A percentile compares a stretch with the other conserved stretches of the same genome.
These are phyloP conservation scores for Agroathelia rolfsii DNA, from an alignment of 1,284 basidiomycete genomes.

Conservation along the genomic window DNA sequence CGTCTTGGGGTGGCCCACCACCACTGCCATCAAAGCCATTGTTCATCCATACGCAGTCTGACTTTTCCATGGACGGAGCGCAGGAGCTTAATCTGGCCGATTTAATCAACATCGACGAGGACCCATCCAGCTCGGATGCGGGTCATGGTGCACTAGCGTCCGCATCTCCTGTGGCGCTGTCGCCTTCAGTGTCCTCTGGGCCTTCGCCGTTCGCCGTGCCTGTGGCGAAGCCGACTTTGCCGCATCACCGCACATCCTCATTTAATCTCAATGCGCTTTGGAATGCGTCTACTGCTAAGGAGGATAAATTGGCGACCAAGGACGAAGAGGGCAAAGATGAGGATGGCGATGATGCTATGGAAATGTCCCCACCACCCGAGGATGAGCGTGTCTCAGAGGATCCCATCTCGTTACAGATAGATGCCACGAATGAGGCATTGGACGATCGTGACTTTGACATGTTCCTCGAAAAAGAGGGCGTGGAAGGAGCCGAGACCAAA, in stretches of 20 bases:
- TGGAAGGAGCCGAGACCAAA: conserved; percentile 24
- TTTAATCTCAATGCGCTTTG: conserved; percentile 69
- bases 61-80: conserved; percentile 24
- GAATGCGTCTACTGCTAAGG: conserved; percentile 26
- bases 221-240: conserved; percentile 30
- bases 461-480: conserved; percentile 57
- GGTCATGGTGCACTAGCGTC: no score
- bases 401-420: no score
- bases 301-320: no score
- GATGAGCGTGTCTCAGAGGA: no score
- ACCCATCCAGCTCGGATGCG: conserved; percentile 23
- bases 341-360: no score
- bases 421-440: conserved; percentile 36
- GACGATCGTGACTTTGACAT: conserved; percentile 76
- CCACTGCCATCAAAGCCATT: conserved; percentile 35
- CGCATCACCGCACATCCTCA: conserved; percentile 29
- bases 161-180: no score
- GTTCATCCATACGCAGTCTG: conserved; percentile 24
- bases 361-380: no score
- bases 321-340: no score
- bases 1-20: conserved; percentile 49
- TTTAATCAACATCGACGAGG: conserved; percentile 72
- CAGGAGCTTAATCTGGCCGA: conserved; percentile 68
- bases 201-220: conserved; percentile 43
- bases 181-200: conserved; percentile 20